Conservation (phyloP, 768 basidiomycete species). For the Trametes sanguinea region DNA sequence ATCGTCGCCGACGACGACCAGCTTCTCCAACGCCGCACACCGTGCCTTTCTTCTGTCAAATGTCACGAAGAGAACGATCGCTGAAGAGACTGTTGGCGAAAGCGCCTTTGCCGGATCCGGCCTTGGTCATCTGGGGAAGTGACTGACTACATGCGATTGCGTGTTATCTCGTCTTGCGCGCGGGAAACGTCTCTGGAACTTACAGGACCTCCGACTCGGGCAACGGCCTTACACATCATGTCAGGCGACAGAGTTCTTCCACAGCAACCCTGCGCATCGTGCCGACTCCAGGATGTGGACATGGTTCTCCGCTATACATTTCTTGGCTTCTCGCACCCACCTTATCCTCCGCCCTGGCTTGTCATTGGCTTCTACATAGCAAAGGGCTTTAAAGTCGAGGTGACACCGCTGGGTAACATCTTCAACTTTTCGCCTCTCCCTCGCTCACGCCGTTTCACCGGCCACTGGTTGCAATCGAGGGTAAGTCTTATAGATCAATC, state of each 20-base stretch:
- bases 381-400: neutral
- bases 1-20: conserved; percentile 3
- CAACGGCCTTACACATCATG: neutral
- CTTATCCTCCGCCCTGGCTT: neutral
- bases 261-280: neutral
- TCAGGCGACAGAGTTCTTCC: neutral
- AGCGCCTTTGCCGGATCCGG: too few relatives aligned
- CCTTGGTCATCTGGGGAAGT: conserved; percentile 8
- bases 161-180: conserved; percentile 15
- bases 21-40: neutral
- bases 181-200: neutral
- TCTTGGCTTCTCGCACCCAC: neutral
- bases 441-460: too few relatives aligned
- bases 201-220: neutral
- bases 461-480: too few relatives aligned
- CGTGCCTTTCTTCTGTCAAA: neutral
- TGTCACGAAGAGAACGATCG: too few relatives aligned
- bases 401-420: too few relatives aligned
- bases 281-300: neutral
- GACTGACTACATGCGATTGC: conserved; percentile 10
- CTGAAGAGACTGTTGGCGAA: too few relatives aligned
- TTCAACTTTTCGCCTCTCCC: too few relatives aligned
- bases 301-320: neutral
- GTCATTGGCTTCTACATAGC: neutral
- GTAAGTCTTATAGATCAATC: too few relatives aligned